Percentiles rank a stretch among this genome's conserved stretches.
Evolutionary conservation across 768 basidiomycete genomes (phyloP).

Genomic region (Coprinopsis strossmayeri): DNA sequence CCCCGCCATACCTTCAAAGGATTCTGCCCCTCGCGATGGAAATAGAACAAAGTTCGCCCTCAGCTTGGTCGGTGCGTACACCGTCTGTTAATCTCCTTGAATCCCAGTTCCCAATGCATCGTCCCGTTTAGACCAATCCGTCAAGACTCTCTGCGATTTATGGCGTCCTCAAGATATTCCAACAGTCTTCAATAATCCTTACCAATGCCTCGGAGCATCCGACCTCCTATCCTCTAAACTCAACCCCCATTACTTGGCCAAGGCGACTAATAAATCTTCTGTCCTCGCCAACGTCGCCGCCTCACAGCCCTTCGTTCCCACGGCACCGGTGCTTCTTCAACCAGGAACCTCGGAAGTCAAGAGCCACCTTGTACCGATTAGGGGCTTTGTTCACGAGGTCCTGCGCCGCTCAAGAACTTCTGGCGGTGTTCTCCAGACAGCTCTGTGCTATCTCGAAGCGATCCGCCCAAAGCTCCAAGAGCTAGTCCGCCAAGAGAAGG

Average conservation of each 20-base stretch:
- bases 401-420: slow-evolving; percentile 82
- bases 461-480: slow-evolving; percentile 68
- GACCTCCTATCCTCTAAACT: background rate
- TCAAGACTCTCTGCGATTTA: slow-evolving; percentile 70
- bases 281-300: slow-evolving; percentile 35
- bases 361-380: slow-evolving; percentile 50
- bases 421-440: slow-evolving; percentile 78
- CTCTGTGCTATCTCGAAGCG: slow-evolving; percentile 82
- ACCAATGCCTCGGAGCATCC: background rate
- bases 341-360: slow-evolving; percentile 18
- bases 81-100: background rate
- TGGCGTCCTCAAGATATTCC: slow-evolving; percentile 79
- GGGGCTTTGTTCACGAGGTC: slow-evolving; percentile 82
- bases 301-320: slow-evolving; percentile 3
- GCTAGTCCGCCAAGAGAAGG: slow-evolving; percentile 45
- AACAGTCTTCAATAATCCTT: slow-evolving; percentile 26
- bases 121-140: slow-evolving; percentile 58
- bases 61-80: slow-evolving; percentile 63
- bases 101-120: slow-evolving; percentile 5
- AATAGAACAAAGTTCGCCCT: slow-evolving; percentile 61
- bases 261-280: slow-evolving; percentile 5
- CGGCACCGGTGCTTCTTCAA: slow-evolving; percentile 10
- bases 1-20: slow-evolving; percentile 8
- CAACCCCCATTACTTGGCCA: slow-evolving; percentile 1
- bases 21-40: slow-evolving; percentile 4